Base-by-base conservation (phyloP, 345 rosid genomes). In the Moricandia arvensis region DNA sequence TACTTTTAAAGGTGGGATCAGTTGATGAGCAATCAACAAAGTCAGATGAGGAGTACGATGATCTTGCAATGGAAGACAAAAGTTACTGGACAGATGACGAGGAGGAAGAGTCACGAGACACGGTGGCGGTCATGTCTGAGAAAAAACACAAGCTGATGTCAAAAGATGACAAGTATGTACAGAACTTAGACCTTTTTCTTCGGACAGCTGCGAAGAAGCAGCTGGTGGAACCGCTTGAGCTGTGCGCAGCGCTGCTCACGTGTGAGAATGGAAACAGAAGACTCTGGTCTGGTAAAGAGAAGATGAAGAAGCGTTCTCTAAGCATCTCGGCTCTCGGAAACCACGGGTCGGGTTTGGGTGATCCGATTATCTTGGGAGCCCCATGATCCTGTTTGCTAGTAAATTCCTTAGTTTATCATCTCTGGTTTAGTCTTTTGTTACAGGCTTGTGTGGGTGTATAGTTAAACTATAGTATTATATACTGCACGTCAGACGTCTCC, bases 21-120 rank as follows among this genome's bases (percentile, higher is more conserved):
- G 99, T 96, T 24, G 99, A 96, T 17, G 99, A 96, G 87, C 89
- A 90, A 73, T 92, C 93, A 1, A 88, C 97, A 27, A 93, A 89
- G 71, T 88, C 98, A 5, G 99, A 96, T 45, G 99, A 96, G 80
- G 98, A 96, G 81, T 96, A 93, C 8, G 97, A 90, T 53, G 99
- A 96, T 85, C 91, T 96, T 58, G 98, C 96, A 13, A 87, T 96
- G 98, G 85, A 68, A 63, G 99, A 96, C 75, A 90, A 84, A 68
- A 88, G 90, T 15, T 91, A 89, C 53, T 76, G 86, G 83, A 70
- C 95, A 0, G 98, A 86, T 4, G 83, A 75, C 0, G 24, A 21
- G 24, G 91, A 90, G 6, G 87, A 82, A 37, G 87, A 86, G 80
- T 51, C 70, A 0, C 72, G 59, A 70, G 84, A 87, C 37, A 84